A percentile compares a stretch with the other conserved stretches of the same genome.
Evolutionary conservation across 257 asterid species (phyloP).

Genomic region (Sherardia arvensis): DNA sequence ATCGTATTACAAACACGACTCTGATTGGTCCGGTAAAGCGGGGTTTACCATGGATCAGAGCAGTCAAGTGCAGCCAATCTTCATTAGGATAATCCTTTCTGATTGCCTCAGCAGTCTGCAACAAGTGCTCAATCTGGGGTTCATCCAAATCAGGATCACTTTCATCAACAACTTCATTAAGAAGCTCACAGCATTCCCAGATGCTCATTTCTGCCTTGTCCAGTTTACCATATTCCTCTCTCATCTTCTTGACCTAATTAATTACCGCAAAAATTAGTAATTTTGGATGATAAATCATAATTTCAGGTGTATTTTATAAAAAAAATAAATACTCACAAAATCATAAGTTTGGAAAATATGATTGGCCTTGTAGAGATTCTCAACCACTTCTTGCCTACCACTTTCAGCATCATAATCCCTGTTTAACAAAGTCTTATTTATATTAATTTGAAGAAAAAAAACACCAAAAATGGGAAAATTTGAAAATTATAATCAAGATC

Average conservation of each 20-base stretch:
- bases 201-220: constrained; percentile 74
- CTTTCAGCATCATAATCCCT: constrained; percentile 73
- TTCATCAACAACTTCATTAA: constrained; percentile 68
- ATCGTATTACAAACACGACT: not conserved
- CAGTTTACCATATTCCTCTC: constrained; percentile 50
- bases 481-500: not conserved
- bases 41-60: constrained; percentile 65
- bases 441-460: not conserved
- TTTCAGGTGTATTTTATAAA: too few species aligned
- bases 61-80: constrained; percentile 91
- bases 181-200: constrained; percentile 89
- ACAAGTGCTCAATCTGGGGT: constrained; percentile 85
- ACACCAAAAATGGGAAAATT: not conserved
- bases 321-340: constrained; percentile 37
- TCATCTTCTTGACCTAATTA: constrained; percentile 62
- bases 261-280: not conserved
- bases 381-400: constrained; percentile 71
- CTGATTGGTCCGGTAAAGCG: too few species aligned
- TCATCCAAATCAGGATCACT: constrained; percentile 91
- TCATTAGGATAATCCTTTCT: constrained; percentile 74
- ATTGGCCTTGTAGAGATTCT: constrained; percentile 47
- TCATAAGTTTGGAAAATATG: constrained; percentile 68
- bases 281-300: not conserved
- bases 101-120: constrained; percentile 88
- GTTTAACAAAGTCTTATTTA: constrained; percentile 12